phyloP scores from a whole-genome alignment of 1,284 basidiomycete species.

The Trichosporon coremiiforme region DNA sequence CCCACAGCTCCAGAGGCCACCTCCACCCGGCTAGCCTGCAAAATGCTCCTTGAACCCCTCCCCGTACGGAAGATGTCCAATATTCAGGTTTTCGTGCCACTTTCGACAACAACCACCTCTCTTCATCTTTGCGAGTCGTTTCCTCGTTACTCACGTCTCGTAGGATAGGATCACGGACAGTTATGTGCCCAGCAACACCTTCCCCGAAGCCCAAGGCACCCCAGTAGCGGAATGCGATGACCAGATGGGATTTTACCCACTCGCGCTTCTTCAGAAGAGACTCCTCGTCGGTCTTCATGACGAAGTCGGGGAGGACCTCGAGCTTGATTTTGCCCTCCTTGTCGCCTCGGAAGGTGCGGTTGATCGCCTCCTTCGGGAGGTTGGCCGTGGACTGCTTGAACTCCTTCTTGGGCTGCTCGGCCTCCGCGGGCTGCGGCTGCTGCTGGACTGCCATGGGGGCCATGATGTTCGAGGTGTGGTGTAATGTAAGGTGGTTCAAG shows the following conservation, averaged over 20 bases:
- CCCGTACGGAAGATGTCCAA: too few relatives aligned
- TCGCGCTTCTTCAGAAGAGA: constrained; percentile 41
- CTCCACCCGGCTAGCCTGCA: neutral
- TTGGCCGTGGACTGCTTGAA: constrained; percentile 33
- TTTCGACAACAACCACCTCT: neutral
- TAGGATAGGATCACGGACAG: constrained; percentile 61
- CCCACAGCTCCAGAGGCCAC: neutral
- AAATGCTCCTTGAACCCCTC: too few relatives aligned
- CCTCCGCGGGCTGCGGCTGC: neutral
- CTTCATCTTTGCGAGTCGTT: neutral
- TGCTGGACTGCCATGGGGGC: constrained; percentile 17
- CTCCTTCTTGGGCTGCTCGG: constrained; percentile 10
- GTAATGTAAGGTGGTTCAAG: neutral
- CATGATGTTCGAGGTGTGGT: constrained; percentile 3
- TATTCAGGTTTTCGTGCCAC: neutral
- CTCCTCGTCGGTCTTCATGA: constrained; percentile 38
- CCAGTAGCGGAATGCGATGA: constrained; percentile 44
- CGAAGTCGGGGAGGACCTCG: constrained; percentile 38
- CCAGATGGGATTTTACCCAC: constrained; percentile 59
- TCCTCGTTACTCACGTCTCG: constrained; percentile 29
- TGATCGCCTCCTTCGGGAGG: constrained; percentile 38
- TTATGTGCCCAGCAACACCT: constrained; percentile 67
- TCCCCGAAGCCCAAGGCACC: constrained; percentile 65
- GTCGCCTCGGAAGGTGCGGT: constrained; percentile 46
- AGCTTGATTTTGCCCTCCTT: constrained; percentile 42